These are phyloP conservation scores for Beauveria caledonica DNA, from an alignment of 2,329 filamentous ascomycete species.

Conservation along the genomic window DNA sequence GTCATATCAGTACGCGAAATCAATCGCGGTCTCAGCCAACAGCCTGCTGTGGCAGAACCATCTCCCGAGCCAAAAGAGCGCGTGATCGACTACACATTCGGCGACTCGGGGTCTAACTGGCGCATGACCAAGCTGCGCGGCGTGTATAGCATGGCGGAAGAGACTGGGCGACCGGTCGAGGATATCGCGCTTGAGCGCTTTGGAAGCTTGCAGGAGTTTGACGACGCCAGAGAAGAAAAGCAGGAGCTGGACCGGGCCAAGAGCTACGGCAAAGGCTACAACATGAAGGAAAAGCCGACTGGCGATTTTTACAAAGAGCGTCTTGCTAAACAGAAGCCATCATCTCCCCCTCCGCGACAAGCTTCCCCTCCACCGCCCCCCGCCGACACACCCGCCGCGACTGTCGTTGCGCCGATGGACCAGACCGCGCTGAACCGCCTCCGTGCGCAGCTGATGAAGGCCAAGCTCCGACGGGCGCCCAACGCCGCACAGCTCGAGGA, in stretches of 20 bases:
- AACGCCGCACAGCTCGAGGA: constrained; percentile 70
- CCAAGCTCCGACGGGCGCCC: constrained; percentile 71
- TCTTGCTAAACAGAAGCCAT: constrained; percentile 43
- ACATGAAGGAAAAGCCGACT: constrained; percentile 76
- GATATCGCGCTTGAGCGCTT: constrained; percentile 78
- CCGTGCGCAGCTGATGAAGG: constrained; percentile 92
- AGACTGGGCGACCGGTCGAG: constrained; percentile 64
- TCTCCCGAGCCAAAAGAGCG: constrained; percentile 39
- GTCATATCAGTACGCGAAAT: constrained; percentile 74
- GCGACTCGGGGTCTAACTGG: constrained; percentile 86
- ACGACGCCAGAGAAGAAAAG: constrained; percentile 87
- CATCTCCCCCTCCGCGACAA: constrained; percentile 21
- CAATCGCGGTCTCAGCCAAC: constrained; percentile 55
- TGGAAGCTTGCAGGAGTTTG: constrained; percentile 74
- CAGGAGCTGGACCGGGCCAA: constrained; percentile 78
- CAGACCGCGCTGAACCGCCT: constrained; percentile 79
- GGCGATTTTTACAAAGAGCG: constrained; percentile 80
- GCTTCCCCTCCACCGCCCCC: constrained; percentile 26
- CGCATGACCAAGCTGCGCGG: constrained; percentile 90
- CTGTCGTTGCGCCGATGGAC: constrained; percentile 43
- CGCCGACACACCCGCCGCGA: background rate
- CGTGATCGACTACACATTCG: constrained; percentile 69
- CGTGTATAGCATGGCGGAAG: constrained; percentile 72
- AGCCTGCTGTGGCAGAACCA: background rate
- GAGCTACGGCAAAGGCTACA: constrained; percentile 77